Evolutionary conservation across 306 rosid species (phyloP).

Genomic region (Lupinus albus): DNA sequence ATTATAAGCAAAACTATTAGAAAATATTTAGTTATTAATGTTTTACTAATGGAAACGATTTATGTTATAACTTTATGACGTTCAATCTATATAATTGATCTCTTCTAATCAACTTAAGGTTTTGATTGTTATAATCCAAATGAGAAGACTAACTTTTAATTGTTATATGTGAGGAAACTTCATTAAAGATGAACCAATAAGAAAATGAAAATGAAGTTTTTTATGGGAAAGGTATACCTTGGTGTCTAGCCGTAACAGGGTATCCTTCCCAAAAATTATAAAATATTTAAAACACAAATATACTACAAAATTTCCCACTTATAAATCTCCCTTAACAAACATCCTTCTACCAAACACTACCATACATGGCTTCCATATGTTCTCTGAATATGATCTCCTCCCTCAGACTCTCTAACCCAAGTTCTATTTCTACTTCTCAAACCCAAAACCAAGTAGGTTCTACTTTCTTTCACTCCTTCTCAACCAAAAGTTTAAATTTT

Average conservation of each 20-base stretch:
- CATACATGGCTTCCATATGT: slow-evolving; percentile 61
- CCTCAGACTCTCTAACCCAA: slow-evolving; percentile 35
- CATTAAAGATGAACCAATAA: not conserved
- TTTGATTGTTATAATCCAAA: too few relatives aligned
- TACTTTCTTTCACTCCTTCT: slow-evolving; percentile 46
- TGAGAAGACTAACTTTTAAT: too few relatives aligned
- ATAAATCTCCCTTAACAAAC: slow-evolving; percentile 26
- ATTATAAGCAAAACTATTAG: too few relatives aligned
- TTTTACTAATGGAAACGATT: too few relatives aligned
- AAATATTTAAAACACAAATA: slow-evolving; percentile 6
- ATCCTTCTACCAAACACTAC: not conserved
- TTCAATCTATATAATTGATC: too few relatives aligned
- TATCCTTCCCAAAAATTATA: slow-evolving; percentile 7
- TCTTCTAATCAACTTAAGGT: too few relatives aligned
- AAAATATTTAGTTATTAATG: too few relatives aligned
- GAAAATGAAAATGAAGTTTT: not conserved
- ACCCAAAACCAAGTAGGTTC: slow-evolving; percentile 48
- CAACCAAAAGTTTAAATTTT: slow-evolving; percentile 27
- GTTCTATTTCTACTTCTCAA: slow-evolving; percentile 38
- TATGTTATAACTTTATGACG: too few relatives aligned
- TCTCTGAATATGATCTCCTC: slow-evolving; percentile 49
- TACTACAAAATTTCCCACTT: slow-evolving; percentile 3
- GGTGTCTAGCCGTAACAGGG: too few relatives aligned
- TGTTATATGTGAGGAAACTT: not conserved
- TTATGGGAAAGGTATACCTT: slow-evolving; percentile 3